Evolutionary conservation across 441 rosid genomes (phyloP).

Genomic region (Theobroma grandiflorum): DNA sequence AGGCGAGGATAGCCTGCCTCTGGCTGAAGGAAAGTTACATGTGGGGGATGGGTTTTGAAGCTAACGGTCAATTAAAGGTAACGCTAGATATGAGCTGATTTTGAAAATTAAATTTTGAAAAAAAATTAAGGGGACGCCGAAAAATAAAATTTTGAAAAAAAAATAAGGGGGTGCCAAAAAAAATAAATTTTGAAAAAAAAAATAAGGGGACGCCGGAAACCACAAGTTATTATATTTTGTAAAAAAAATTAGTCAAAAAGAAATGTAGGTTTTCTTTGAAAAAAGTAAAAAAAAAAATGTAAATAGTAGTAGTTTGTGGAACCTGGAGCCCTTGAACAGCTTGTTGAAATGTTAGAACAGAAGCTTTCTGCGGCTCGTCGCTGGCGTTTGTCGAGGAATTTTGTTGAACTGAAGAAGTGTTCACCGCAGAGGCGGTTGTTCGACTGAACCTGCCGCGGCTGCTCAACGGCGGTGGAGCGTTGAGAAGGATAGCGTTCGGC

Average conservation of each 20-base stretch:
- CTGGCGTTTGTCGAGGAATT: conserved; percentile 39
- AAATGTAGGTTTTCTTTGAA: not conserved
- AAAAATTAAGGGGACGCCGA: too few relatives aligned
- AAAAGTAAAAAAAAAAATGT: too few relatives aligned
- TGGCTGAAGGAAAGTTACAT: not conserved
- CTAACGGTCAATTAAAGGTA: too few relatives aligned
- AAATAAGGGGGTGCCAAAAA: too few relatives aligned
- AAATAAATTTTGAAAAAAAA: too few relatives aligned
- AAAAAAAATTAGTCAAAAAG: not conserved
- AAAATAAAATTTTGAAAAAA: too few relatives aligned
- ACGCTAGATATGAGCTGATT: too few relatives aligned
- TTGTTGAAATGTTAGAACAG: conserved; percentile 82
- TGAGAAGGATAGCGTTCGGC: conserved; percentile 36
- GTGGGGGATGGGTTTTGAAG: not conserved
- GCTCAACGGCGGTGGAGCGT: conserved; percentile 28
- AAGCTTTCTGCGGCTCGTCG: conserved; percentile 36
- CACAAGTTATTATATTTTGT: too few relatives aligned
- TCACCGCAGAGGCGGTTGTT: conserved; percentile 46
- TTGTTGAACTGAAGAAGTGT: conserved; percentile 54
- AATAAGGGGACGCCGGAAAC: too few relatives aligned
- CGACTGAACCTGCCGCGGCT: conserved; percentile 46
- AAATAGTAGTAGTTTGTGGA: too few relatives aligned
- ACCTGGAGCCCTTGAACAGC: conserved; percentile 97
- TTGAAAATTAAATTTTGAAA: too few relatives aligned
- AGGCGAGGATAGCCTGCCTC: conserved; percentile 63